Conservation (phyloP, 805 yeast genomes). For the Candida ficus region DNA sequence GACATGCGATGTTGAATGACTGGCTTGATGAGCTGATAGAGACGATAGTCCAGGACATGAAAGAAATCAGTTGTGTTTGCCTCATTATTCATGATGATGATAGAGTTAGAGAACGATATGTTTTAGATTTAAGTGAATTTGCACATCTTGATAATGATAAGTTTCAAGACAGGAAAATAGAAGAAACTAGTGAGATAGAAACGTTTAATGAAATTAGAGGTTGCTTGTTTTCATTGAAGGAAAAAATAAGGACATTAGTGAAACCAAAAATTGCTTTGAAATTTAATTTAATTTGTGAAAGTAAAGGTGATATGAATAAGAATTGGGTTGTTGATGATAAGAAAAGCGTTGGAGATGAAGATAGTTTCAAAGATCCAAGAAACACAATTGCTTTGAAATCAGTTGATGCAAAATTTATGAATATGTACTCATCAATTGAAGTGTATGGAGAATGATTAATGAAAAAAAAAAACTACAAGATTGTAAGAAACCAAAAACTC, state of each 20-base stretch:
- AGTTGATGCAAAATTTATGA: conserved; percentile 23
- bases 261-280: background rate
- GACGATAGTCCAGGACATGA: conserved; percentile 3
- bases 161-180: conserved; percentile 6
- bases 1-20: conserved; percentile 37
- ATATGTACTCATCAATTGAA: conserved; percentile 35
- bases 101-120: conserved; percentile 34
- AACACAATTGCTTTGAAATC: conserved; percentile 4
- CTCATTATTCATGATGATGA: conserved; percentile 30
- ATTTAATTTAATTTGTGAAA: conserved; percentile 15
- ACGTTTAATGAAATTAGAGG: conserved; percentile 19
- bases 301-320: conserved; percentile 5
- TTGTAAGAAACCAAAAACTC: background rate
- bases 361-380: conserved; percentile 8
- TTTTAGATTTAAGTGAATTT: conserved; percentile 28
- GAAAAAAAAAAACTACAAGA: background rate
- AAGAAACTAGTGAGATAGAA: conserved; percentile 4
- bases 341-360: conserved; percentile 7
- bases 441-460: background rate
- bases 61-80: conserved; percentile 20
- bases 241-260: conserved; percentile 9
- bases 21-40: conserved; percentile 10
- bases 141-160: conserved; percentile 16
- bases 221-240: conserved; percentile 14
- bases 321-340: conserved; percentile 21